Base-by-base conservation (phyloP, 2,329 filamentous ascomycete species). In the Cucurbitaria berberidis region DNA sequence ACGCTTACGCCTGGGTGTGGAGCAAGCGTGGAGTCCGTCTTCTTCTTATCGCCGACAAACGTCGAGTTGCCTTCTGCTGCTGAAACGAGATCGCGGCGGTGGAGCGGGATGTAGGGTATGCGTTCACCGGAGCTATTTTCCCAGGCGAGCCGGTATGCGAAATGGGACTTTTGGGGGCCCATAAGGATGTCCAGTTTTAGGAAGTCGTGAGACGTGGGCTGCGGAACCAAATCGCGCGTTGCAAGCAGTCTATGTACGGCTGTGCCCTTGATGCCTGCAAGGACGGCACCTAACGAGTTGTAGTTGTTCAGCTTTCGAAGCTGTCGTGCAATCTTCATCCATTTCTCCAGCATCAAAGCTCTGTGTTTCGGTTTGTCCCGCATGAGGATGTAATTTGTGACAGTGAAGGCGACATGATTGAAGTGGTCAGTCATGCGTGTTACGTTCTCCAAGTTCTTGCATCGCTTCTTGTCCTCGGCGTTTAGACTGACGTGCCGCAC, bases 281-380 rank as follows among this genome's bases (percentile, higher is more conserved):
- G 84, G 30, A 99, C 86, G 7, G 95, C 93, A n/a, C 93, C 93
- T 1, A 99, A 81, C 0, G 92, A 90, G 72, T 98, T 98, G 80
- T 98, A 99, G 75, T 99, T 98, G 79, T 98, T 97, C 57, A 96
- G 79, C 69, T 93, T 88, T 34, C 95, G 89, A 44, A 99, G 80
- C 77, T 92, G 93, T 67, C 77, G 74, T 30, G 93, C 93, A 64
- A 99, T 87, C 45, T 84, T 85, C 91, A 98, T 98, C 72, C 97
- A 96, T 72, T 96, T 97, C 73, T 97, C 93, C 49, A 99, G 78
- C 78, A 95, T 93, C 58, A 89, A 84, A 2, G 92, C 93, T 59
- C 95, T 85, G 73, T 99, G 95, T 75, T 98, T 98, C 10, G 95
- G 88, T 78, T 99, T 99, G 72, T 98, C 93, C 58, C 93, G 86